Evolutionary conservation across 805 yeast genomes (phyloP), one percentile per base, ranked within the genome.

Genomic region (Lipomyces sp.): DNA sequence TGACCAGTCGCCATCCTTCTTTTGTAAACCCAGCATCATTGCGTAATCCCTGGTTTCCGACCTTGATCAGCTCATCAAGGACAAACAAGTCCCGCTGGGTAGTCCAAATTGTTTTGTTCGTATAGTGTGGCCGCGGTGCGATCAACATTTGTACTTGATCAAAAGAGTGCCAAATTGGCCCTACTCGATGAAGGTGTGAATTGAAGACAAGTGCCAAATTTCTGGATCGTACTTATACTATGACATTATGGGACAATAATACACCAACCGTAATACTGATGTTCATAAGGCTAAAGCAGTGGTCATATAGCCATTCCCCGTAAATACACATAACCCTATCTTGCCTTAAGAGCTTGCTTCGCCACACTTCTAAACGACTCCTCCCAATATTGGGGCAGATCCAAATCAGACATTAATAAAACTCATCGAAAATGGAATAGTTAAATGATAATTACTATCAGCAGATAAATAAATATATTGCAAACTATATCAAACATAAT

Each of bases 51-150:
- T 53, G 56, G 15, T 50, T 45, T 24, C 34, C 56, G 13, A 57
- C 62, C 11, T 18, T 8, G 33, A 57, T 51, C 10, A 65, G 53
- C 29, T 57, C 60, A 30, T 63, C 62, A 8, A 65, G 62, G 24
- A 65, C 59, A 39, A 56, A 65, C 30, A 24, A 18, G 42, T 65
- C 66, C 10, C 69, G 61, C 18, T 59, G 55, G 4, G 60, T 29
- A 2, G 69, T 65, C 69, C 69, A 65, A 51, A 65, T 53, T 8
- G 69, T 65, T 51, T 65, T 65, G 53, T 65, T 65, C 11, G 55
- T 54, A 58, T 65, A 65, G 39, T 65, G 66, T 11, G 69, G 69
- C 3, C 62, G 61, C 32, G 57, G 59, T 33, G 54, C 53, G n/a
- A 51, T 15, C 15, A 24, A n/a, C 54, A 51, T 51, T 3, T 37